Evolutionary conservation across 306 rosid genomes (phyloP).

Genomic region (Prunus kanzakura): DNA sequence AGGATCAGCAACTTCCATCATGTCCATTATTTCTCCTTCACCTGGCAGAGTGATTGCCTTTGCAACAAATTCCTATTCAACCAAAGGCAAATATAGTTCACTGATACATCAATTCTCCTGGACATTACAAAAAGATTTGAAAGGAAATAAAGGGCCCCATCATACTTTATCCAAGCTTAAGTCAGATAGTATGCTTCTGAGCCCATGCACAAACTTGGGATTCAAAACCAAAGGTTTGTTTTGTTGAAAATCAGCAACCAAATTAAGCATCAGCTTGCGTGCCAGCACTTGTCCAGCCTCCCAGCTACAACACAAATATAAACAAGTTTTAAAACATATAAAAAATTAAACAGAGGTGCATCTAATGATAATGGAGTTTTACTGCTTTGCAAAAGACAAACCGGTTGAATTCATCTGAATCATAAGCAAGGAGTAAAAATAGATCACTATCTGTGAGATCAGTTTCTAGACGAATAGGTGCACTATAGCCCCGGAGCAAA

Average conservation of each 20-base stretch:
- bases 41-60: constrained; percentile 97
- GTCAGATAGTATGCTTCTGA: constrained; percentile 61
- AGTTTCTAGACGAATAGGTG: constrained; percentile 89
- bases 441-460: constrained; percentile 74
- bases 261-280: constrained; percentile 78
- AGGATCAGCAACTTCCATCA: constrained; percentile 98
- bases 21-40: constrained; percentile 97
- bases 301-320: constrained; percentile 61
- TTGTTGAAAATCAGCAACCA: constrained; percentile 81
- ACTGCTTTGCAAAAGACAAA: constrained; percentile 42
- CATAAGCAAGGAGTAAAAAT: constrained; percentile 88
- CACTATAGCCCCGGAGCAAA: constrained; percentile 82
- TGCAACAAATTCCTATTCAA: constrained; percentile 80
- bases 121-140: background rate
- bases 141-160: background rate
- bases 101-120: constrained; percentile 10
- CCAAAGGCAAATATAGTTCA: constrained; percentile 17
- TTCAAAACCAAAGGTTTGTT: constrained; percentile 74
- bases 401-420: constrained; percentile 95
- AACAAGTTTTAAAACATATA: constrained; percentile 15
- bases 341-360: constrained; percentile 7
- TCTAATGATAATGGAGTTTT: constrained; percentile 5
- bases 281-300: constrained; percentile 96
- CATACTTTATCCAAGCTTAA: constrained; percentile 86
- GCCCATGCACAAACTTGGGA: constrained; percentile 69